Evolutionary conservation across 768 basidiomycete species (phyloP), one percentile per base, ranked within the genome.

Genomic region (Phylloporus sp.): DNA sequence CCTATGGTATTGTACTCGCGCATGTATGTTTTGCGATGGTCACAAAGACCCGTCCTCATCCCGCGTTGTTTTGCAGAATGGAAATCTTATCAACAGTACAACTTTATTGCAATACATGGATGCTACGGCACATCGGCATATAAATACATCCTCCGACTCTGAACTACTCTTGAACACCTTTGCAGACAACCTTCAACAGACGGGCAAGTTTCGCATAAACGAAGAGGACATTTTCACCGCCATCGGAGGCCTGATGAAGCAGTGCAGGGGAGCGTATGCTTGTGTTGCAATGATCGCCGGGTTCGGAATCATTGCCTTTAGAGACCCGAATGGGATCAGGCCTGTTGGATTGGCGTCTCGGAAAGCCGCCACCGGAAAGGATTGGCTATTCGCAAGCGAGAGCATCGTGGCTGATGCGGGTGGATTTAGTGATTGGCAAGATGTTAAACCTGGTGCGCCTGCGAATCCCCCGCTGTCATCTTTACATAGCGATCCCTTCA

Each of bases 241-340:
- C 26, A 82, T 97, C 44, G 78, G 86, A 11, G 86, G 87, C 7
- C 78, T 97, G 66, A 97, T 93, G 85, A 70, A 77, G 47, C 84
- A 91, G 53, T 85, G 84, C 64, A 85, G 78, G 58, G 96, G 96
- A 38, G 95, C 92, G 3, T 99, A 98, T 67, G 95, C 94, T 2
- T 97, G 94, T 62, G 86, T 93, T 10, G 91, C 89, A n/a, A 98
- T 99, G 96, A 79, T 99, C 32, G 95, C 96, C 23, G 96, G 96
- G 31, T 98, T 98, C 65, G 96, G 96, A 1, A 85, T 98, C 49
- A 94, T 99, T 62, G 96, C 88, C 0, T 99, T 99, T 73, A 78
- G 96, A 52, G 96, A 99, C 68, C 96, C 94, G 9, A 96, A 97
- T 61, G 96, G 96, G 38, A 97, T 99, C 55, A 77, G 96, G 27